Percentiles rank a stretch among this genome's conserved stretches.
phyloP scores from a whole-genome alignment of 495 filamentous ascomycete genomes.

The Friedmanniomyces endolithicus region DNA sequence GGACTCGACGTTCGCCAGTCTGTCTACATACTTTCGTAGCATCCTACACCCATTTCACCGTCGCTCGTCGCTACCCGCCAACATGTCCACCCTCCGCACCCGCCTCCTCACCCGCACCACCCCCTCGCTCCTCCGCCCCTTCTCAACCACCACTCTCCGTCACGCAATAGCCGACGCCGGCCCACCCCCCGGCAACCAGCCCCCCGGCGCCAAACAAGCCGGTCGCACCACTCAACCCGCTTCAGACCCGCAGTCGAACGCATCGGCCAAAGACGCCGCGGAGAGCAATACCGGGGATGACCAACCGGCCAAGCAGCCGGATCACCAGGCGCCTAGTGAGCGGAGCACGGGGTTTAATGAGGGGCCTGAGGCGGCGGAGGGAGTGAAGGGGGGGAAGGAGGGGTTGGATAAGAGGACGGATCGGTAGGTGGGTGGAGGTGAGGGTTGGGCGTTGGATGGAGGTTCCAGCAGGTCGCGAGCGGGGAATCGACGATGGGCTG shows the following conservation, averaged over 20 bases:
- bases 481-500: too few relatives aligned
- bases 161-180: background rate
- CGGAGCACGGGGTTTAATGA: conserved; percentile 8
- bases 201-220: background rate
- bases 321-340: conserved; percentile 1
- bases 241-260: background rate
- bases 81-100: too few relatives aligned
- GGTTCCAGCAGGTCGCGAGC: too few relatives aligned
- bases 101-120: background rate
- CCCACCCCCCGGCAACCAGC: conserved; percentile 3
- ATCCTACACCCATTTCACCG: too few relatives aligned
- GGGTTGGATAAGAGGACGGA: conserved; percentile 2
- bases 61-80: too few relatives aligned
- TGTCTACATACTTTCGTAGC: too few relatives aligned
- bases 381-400: conserved; percentile 5
- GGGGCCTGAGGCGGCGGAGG: background rate
- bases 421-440: background rate
- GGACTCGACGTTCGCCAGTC: too few relatives aligned
- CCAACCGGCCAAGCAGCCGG: conserved; percentile 7
- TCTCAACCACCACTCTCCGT: background rate
- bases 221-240: background rate
- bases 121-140: background rate
- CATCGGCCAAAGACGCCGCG: background rate
- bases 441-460: too few relatives aligned
- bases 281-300: background rate